These are phyloP conservation scores for Russula brevipes DNA, from an alignment of 768 basidiomycete genomes.

Conservation along the genomic window DNA sequence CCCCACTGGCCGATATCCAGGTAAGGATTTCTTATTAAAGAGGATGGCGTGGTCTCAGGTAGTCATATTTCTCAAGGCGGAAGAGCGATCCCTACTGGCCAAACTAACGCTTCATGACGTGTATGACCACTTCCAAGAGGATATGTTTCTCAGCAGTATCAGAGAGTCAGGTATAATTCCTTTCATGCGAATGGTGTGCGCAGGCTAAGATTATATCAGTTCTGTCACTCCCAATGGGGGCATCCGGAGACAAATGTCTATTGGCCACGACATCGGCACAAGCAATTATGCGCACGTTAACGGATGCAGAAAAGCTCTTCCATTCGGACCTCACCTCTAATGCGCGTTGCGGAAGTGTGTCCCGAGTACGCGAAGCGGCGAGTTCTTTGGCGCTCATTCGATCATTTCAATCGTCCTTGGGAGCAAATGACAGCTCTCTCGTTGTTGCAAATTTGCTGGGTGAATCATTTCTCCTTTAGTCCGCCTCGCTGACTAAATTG, in stretches of 20 bases:
- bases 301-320: slow-evolving; percentile 64
- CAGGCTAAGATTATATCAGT: slow-evolving; percentile 39
- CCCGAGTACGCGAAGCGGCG: slow-evolving; percentile 69
- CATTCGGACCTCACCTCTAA: slow-evolving; percentile 57
- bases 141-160: slow-evolving; percentile 87
- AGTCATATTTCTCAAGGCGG: slow-evolving; percentile 44
- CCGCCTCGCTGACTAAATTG: neutral
- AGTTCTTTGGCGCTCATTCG: slow-evolving; percentile 65
- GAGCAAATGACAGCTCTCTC: slow-evolving; percentile 46
- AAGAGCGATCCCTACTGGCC: slow-evolving; percentile 70
- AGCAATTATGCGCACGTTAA: slow-evolving; percentile 57
- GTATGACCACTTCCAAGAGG: slow-evolving; percentile 70
- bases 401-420: slow-evolving; percentile 77
- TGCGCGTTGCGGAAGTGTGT: slow-evolving; percentile 54
- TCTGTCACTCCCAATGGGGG: slow-evolving; percentile 78
- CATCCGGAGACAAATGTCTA: slow-evolving; percentile 43
- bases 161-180: slow-evolving; percentile 76
- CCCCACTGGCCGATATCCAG: slow-evolving; percentile 53
- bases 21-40: slow-evolving; percentile 33
- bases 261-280: slow-evolving; percentile 43
- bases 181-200: neutral
- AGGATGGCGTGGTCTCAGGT: neutral
- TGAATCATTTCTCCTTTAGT: slow-evolving; percentile 28
- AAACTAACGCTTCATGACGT: slow-evolving; percentile 74
- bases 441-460: slow-evolving; percentile 62